Percentiles rank a stretch among this genome's conserved stretches.
phyloP scores from a whole-genome alignment of 129 eudicot species.

The Helianthus annuus region DNA sequence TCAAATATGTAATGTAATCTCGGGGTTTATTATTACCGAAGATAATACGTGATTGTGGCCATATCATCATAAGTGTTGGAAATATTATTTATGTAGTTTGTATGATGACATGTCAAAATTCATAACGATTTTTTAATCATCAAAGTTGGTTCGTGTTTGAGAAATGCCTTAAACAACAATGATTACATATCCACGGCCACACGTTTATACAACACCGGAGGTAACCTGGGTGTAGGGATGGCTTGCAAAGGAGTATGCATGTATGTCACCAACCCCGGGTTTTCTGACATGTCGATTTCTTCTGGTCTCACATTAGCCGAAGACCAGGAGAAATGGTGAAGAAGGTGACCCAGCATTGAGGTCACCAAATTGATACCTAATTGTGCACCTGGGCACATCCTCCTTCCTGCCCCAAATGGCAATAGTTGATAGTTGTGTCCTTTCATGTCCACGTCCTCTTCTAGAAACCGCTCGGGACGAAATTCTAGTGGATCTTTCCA shows the following conservation, averaged over 20 bases:
- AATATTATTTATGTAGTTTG: no score
- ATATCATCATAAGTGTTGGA: no score
- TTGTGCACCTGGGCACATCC: slow-evolving; percentile 79
- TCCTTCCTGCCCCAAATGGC: slow-evolving; percentile 81
- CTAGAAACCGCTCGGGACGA: slow-evolving; percentile 65
- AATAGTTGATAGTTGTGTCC: slow-evolving; percentile 50
- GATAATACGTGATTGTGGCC: background rate
- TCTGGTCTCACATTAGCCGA: slow-evolving; percentile 56
- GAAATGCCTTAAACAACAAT: background rate
- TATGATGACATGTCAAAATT: no score
- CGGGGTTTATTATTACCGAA: no score
- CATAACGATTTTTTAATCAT: no score
- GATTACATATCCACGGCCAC: slow-evolving; percentile 50
- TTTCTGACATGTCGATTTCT: slow-evolving; percentile 65
- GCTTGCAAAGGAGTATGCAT: slow-evolving; percentile 64
- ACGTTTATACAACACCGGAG: slow-evolving; percentile 55
- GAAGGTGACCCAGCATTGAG: slow-evolving; percentile 63
- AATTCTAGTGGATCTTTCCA: slow-evolving; percentile 64
- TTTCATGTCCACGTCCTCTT: slow-evolving; percentile 82
- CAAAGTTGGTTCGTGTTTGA: no score
- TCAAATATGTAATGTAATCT: background rate
- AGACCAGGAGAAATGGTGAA: slow-evolving; percentile 69
- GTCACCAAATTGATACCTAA: slow-evolving; percentile 62
- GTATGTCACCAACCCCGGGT: slow-evolving; percentile 65
- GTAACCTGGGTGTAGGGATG: slow-evolving; percentile 60